Conservation (phyloP, 108 stramenopile species). For the Skeletonema menzelii region DNA sequence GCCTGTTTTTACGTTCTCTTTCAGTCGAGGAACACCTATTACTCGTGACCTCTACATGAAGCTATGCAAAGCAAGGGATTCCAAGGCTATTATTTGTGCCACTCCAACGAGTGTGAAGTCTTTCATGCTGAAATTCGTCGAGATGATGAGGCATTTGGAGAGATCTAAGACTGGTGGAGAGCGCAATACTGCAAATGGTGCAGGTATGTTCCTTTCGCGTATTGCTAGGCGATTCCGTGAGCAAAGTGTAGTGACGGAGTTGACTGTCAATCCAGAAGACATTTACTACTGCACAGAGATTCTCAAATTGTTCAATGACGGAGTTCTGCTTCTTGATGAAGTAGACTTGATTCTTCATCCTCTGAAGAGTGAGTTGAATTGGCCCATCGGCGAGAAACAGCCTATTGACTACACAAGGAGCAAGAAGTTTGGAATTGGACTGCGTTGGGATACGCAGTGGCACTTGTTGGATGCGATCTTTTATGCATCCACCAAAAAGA, state of each 20-base stretch:
- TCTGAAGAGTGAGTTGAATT: slow-evolving; percentile 98
- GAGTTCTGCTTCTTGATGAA: slow-evolving; percentile 95
- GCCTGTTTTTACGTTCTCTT: slow-evolving; percentile 97
- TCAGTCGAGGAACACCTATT: slow-evolving; percentile 91
- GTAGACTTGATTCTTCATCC: slow-evolving; percentile 98
- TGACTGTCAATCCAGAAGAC: slow-evolving; percentile 61
- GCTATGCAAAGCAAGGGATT: slow-evolving; percentile 91
- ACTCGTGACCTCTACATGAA: slow-evolving; percentile 94
- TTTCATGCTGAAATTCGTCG: slow-evolving; percentile 96
- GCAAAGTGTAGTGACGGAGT: slow-evolving; percentile 69
- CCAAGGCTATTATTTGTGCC: slow-evolving; percentile 94
- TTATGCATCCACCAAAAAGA: slow-evolving; percentile 69
- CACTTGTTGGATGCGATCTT: slow-evolving; percentile 93
- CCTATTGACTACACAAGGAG: slow-evolving; percentile 96
- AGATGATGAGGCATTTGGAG: slow-evolving; percentile 96
- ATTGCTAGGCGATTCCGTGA: slow-evolving; percentile 86
- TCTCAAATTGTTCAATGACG: slow-evolving; percentile 86
- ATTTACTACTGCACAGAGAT: slow-evolving; percentile 88
- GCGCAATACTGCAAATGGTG: slow-evolving; percentile 12
- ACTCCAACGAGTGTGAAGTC: slow-evolving; percentile 98
- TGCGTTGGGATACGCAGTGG: slow-evolving; percentile 97
- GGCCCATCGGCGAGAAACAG: slow-evolving; percentile 96
- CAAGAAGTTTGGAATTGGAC: slow-evolving; percentile 80
- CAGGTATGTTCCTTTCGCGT: slow-evolving; percentile 75
- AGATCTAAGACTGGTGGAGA: slow-evolving; percentile 63